Evolutionary conservation across 768 basidiomycete genomes (phyloP).

Genomic region (Agaricus subrufescens): DNA sequence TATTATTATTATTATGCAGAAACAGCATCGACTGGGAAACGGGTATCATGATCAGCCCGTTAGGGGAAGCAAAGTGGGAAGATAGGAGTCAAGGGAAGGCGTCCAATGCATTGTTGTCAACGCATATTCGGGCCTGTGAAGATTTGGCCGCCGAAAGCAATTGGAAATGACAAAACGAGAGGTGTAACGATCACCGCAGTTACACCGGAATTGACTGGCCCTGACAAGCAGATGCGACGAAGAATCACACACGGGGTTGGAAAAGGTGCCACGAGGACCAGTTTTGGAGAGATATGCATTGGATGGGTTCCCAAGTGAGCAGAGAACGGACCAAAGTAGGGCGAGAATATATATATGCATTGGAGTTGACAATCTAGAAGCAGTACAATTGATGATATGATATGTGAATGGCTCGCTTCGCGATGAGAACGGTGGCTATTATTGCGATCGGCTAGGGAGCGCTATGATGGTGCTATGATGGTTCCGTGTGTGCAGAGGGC

Average conservation of each 20-base stretch:
- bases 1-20: conserved; percentile 1
- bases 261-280: neutral
- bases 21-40: neutral
- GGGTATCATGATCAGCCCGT: conserved; percentile 2
- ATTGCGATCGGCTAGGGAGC: conserved; percentile 3
- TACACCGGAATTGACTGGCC: neutral
- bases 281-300: neutral
- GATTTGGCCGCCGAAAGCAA: neutral
- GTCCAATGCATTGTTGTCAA: conserved; percentile 1
- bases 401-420: conserved; percentile 8
- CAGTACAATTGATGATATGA: conserved; percentile 11
- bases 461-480: conserved; percentile 3
- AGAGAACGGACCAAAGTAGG: conserved; percentile 8
- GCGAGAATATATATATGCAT: conserved; percentile 9
- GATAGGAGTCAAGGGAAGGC: conserved; percentile 3
- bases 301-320: conserved; percentile 1
- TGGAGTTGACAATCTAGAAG: conserved; percentile 8
- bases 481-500: neutral
- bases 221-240: neutral
- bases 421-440: conserved; percentile 12
- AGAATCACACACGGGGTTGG: neutral
- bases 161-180: neutral
- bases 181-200: neutral
- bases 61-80: neutral
- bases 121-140: neutral